phyloP scores from a whole-genome alignment of 371 early-diverging fungal genomes.

The Circinella minor region DNA sequence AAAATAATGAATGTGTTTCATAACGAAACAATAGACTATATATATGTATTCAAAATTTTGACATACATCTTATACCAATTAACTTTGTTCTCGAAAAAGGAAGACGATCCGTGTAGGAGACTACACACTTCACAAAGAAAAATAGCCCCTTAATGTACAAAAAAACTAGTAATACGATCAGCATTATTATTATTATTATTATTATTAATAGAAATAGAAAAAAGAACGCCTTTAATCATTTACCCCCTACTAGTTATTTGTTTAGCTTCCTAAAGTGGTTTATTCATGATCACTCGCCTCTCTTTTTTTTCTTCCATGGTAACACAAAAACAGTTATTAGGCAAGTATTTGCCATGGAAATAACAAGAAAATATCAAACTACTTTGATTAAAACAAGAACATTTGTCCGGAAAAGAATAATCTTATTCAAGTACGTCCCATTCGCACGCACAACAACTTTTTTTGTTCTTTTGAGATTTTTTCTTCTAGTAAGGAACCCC shows the following conservation, averaged over 20 bases:
- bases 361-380: no score
- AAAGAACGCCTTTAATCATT: background rate
- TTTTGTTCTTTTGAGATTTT: no score
- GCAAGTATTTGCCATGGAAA: background rate
- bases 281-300: background rate
- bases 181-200: no score
- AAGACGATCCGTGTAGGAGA: conserved; percentile 3
- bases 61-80: background rate
- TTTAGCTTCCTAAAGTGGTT: background rate
- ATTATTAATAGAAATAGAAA: background rate
- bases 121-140: no score
- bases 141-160: background rate
- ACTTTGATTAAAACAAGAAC: no score
- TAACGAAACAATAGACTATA: background rate
- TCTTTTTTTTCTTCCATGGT: background rate
- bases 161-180: background rate
- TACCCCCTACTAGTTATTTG: background rate
- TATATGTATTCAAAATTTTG: conserved; percentile 2
- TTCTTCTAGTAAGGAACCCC: no score
- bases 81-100: conserved; percentile 1
- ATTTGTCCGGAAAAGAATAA: no score
- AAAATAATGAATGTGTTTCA: conserved; percentile 6
- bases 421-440: no score
- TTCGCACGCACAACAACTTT: no score
- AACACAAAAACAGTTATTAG: no score